A percentile compares a stretch with the other conserved stretches of the same genome.
phyloP scores from a whole-genome alignment of 192 early-diverging fungal species.

The Coemansia sp. region DNA sequence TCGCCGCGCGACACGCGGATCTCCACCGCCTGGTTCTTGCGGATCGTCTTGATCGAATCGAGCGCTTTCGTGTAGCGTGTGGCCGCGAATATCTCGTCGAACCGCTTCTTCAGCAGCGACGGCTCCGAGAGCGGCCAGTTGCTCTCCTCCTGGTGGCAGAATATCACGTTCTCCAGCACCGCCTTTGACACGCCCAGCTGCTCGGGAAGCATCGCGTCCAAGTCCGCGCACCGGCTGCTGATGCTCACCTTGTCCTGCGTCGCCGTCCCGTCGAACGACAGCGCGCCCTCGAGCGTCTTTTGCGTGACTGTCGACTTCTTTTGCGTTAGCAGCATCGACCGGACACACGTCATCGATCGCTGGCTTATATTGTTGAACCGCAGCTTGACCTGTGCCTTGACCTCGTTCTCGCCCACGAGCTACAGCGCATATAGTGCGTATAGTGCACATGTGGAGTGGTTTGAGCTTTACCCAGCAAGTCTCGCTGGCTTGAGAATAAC shows the following conservation, averaged over 20 bases:
- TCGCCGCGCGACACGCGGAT: slow-evolving; percentile 62
- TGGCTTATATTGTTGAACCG: slow-evolving; percentile 78
- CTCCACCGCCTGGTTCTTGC: slow-evolving; percentile 66
- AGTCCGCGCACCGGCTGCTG: slow-evolving; percentile 77
- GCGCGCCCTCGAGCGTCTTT: slow-evolving; percentile 79
- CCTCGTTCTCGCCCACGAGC: slow-evolving; percentile 70
- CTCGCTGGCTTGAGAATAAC: no score
- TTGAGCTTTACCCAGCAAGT: background rate
- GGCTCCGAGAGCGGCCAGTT: slow-evolving; percentile 97
- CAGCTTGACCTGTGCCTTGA: slow-evolving; percentile 91
- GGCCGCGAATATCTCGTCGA: slow-evolving; percentile 97
- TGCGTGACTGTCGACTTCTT: slow-evolving; percentile 57
- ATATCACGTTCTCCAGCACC: slow-evolving; percentile 97
- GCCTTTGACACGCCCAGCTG: slow-evolving; percentile 89
- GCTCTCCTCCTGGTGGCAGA: slow-evolving; percentile 98
- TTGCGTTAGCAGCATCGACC: slow-evolving; percentile 75
- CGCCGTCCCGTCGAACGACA: slow-evolving; percentile 57
- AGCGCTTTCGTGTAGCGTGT: slow-evolving; percentile 92
- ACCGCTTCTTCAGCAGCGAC: slow-evolving; percentile 84
- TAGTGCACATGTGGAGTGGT: background rate
- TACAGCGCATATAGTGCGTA: slow-evolving; percentile 2
- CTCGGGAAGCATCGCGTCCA: slow-evolving; percentile 80
- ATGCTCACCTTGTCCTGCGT: slow-evolving; percentile 69
- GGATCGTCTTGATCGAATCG: slow-evolving; percentile 72
- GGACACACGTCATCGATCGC: slow-evolving; percentile 67